Evolutionary conservation across 2,329 filamentous ascomycete species (phyloP).

Genomic region (Penicillium sp.): DNA sequence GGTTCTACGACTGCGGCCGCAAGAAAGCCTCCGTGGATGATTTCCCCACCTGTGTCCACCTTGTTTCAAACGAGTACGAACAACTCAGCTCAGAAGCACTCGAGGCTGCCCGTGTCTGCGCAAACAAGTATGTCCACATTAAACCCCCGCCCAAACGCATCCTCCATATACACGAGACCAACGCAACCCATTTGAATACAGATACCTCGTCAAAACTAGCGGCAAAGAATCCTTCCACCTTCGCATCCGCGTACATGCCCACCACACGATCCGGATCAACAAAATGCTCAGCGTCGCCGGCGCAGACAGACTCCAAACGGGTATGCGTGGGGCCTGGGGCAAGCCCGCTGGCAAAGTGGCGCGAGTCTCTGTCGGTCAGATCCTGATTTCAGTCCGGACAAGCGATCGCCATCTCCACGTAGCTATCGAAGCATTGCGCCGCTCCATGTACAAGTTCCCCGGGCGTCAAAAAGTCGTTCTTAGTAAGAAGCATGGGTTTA

Average conservation of each 20-base stretch:
- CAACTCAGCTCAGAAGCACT: neutral
- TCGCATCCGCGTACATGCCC: slow-evolving; percentile 87
- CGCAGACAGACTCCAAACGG: slow-evolving; percentile 99
- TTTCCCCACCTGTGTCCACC: neutral
- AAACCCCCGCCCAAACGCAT: too few species aligned
- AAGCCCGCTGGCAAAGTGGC: slow-evolving; percentile 99
- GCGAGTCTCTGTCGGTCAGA: slow-evolving; percentile 99
- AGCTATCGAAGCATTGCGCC: slow-evolving; percentile 97
- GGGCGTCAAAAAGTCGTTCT: slow-evolving; percentile 99
- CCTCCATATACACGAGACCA: too few species aligned
- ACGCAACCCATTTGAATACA: slow-evolving; percentile 27
- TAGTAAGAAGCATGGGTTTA: slow-evolving; percentile 99
- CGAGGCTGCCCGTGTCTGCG: neutral
- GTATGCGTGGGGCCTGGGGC: slow-evolving; percentile 99
- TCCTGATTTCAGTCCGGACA: slow-evolving; percentile 95
- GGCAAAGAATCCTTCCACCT: slow-evolving; percentile 75
- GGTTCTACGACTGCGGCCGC: neutral
- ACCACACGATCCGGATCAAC: slow-evolving; percentile 99
- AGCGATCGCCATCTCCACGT: slow-evolving; percentile 90
- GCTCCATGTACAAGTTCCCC: slow-evolving; percentile 99
- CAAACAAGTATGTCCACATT: neutral
- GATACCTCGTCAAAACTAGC: slow-evolving; percentile 70
- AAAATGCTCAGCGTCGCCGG: slow-evolving; percentile 99
- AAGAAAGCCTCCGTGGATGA: neutral
- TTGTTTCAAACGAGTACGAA: neutral